These are phyloP conservation scores for Candida dubliniensis DNA, from an alignment of 1,139 yeast genomes.

Conservation along the genomic window DNA sequence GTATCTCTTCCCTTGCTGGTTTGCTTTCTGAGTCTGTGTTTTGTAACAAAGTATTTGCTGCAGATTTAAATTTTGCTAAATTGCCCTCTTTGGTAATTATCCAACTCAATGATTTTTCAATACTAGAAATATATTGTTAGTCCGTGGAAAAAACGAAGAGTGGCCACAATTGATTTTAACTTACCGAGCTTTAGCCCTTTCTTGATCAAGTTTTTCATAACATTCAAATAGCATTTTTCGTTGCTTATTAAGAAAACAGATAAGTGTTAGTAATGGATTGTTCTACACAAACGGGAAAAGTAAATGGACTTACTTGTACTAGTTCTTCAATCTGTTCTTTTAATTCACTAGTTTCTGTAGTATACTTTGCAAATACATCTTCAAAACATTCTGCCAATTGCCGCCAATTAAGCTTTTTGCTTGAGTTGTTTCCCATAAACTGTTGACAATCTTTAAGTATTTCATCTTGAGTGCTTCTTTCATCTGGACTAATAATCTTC, in stretches of 20 bases:
- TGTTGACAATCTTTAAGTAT: not conserved
- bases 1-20: not conserved
- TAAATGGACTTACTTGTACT: conserved; percentile 16
- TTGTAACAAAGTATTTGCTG: not conserved
- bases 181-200: conserved; percentile 20
- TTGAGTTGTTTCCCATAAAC: not conserved
- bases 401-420: conserved; percentile 19
- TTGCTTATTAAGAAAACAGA: conserved; percentile 1
- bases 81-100: conserved; percentile 19
- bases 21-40: not conserved
- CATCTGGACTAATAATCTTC: not conserved
- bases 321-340: conserved; percentile 19
- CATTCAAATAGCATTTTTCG: conserved; percentile 23
- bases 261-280: conserved; percentile 2
- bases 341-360: conserved; percentile 15
- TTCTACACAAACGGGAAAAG: not conserved
- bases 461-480: not conserved
- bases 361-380: conserved; percentile 19
- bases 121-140: conserved; percentile 7
- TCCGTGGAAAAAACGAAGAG: not conserved
- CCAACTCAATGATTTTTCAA: conserved; percentile 22
- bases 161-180: conserved; percentile 1
- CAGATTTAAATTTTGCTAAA: conserved; percentile 7
- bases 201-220: conserved; percentile 21
- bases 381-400: conserved; percentile 18